Evolutionary conservation across 176 grass and related monocot species (phyloP).

Genomic region (Carex kokanica): DNA sequence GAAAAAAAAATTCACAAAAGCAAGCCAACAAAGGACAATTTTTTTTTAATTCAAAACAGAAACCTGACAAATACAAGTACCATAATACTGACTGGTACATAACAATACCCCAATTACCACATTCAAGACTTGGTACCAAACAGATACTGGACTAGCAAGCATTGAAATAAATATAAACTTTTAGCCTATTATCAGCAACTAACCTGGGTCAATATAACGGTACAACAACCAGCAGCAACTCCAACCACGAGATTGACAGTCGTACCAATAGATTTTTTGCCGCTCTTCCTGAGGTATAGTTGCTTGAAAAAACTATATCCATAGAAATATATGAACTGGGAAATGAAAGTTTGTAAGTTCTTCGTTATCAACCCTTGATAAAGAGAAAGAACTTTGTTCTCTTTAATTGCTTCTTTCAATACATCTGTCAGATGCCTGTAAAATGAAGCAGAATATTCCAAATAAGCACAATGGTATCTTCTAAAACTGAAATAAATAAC

Average conservation of each 20-base stretch:
- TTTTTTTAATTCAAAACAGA: conserved; percentile 23
- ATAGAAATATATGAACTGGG: conserved; percentile 94
- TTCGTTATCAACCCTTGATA: conserved; percentile 95
- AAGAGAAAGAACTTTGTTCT: conserved; percentile 64
- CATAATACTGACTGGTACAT: not conserved
- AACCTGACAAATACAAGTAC: not conserved
- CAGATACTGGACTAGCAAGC: not conserved
- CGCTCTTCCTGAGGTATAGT: conserved; percentile 78
- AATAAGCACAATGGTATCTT: not conserved
- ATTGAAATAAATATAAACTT: not conserved
- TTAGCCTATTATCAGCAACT: not conserved
- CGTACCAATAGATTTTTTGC: conserved; percentile 78
- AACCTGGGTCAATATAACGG: conserved; percentile 83
- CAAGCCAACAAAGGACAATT: not conserved
- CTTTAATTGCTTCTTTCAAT: conserved; percentile 83
- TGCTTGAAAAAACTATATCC: conserved; percentile 93
- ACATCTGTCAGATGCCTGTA: conserved; percentile 90
- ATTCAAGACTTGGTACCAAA: not conserved
- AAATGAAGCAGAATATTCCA: not conserved
- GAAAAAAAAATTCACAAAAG: not conserved
- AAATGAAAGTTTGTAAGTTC: conserved; percentile 92
- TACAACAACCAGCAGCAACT: conserved; percentile 91
- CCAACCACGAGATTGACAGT: conserved; percentile 78
- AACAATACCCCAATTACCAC: not conserved
- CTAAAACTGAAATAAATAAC: not conserved